Percentiles rank a stretch among this genome's conserved stretches.
Evolutionary conservation across 2,329 filamentous ascomycete species (phyloP).

Genomic region (Clonostachys solani): DNA sequence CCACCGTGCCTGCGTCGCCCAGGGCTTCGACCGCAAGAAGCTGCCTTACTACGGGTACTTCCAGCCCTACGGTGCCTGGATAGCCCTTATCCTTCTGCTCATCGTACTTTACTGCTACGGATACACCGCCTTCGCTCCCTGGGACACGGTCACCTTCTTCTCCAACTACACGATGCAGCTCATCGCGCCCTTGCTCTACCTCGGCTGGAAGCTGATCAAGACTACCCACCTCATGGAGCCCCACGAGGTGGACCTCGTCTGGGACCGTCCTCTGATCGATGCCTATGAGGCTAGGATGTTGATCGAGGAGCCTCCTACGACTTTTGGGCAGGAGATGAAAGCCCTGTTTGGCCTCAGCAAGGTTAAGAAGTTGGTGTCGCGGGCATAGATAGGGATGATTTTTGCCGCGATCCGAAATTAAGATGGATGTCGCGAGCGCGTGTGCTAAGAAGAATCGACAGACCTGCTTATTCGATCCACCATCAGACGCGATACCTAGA

Average conservation of each 20-base stretch:
- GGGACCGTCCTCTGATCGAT: conserved; percentile 57
- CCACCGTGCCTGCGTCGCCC: conserved; percentile 47
- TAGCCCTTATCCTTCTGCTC: conserved; percentile 35
- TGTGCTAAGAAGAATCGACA: too few species aligned
- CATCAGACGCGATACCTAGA: too few species aligned
- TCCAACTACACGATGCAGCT: conserved; percentile 55
- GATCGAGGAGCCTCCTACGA: conserved; percentile 25
- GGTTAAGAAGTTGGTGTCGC: conserved; percentile 8
- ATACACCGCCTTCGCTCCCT: conserved; percentile 46
- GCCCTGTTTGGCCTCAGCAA: conserved; percentile 33
- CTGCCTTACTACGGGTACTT: conserved; percentile 55
- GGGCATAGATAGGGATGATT: too few species aligned
- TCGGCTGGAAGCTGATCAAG: conserved; percentile 62
- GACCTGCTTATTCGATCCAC: too few species aligned
- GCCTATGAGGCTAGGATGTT: conserved; percentile 48
- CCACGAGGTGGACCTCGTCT: conserved; percentile 52
- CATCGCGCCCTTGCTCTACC: conserved; percentile 46
- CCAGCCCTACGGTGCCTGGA: conserved; percentile 53
- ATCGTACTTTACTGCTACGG: conserved; percentile 47
- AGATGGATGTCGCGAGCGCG: too few species aligned
- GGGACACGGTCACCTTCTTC: conserved; percentile 43
- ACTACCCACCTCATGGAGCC: conserved; percentile 49
- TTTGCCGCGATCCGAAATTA: too few species aligned
- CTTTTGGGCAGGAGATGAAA: conserved; percentile 50
- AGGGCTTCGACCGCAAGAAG: conserved; percentile 43